Evolutionary conservation across 2,329 filamentous ascomycete species (phyloP), one percentile per base, ranked within the genome.

Genomic region (Colletotrichum musicola): DNA sequence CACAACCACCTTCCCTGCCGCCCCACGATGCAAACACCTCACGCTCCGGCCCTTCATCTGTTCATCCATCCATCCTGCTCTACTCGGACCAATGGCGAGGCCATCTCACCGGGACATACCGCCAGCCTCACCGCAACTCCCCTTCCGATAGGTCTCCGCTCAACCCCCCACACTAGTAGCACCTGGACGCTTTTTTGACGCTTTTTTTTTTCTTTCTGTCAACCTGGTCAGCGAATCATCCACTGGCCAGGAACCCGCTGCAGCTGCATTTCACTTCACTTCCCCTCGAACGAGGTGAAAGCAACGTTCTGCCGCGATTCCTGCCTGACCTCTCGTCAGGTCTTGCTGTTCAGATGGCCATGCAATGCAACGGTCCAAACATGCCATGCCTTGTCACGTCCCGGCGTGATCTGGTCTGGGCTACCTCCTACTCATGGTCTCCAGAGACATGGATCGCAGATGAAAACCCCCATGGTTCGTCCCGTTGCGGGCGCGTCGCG

Each of bases 101-200:
- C 35, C 49, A 7, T 18, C 63, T 69, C 56, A 62, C 61, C 57
- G 67, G 67, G 50, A 68, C 35, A 59, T 70, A 62, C 70, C 63
- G 67, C 70, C 61, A 72, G 70, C 67, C 70, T 72, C 71, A 72
- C 71, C 71, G 70, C 71, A 72, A 70, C 59, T 71, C 62, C 27
- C 69, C 22, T 56, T 68, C 59, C 70, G 51, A 70, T 71, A 72
- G 69, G 69, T 68, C 65, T 69, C 64, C 57, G 58, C 59, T 35
- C 64, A 63, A 59, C 64, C 57, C 66, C 63, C 64, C 56, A 67
- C 64, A 56, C 59, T 56, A 69, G 30, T 35, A 35, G 51, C 66
- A 61, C 51, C 38, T 44, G 50, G 46, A 54, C 49, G 54, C 3
- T 35, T 35, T 35, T 10, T 30, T 30, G n/a, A n/a, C n/a, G n/a